Evolutionary conservation across 306 rosid genomes (phyloP), one percentile per base, ranked within the genome.

Genomic region (Neltuma alba): DNA sequence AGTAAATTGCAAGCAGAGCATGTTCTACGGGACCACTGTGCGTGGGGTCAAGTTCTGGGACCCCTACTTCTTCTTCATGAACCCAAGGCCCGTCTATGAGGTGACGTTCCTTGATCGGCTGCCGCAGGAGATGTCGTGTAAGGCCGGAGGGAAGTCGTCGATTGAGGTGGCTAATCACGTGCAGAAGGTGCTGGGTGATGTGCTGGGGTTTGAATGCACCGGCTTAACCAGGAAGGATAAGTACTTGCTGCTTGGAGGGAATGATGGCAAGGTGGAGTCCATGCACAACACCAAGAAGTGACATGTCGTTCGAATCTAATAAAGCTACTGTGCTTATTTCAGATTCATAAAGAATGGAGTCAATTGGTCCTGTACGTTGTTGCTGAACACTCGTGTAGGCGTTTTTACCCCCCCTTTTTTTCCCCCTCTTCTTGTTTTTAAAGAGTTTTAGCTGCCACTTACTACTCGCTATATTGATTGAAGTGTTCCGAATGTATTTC

Each of bases 161-260:
- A 92, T 92, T 9, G 98, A 94, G 84, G 98, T 92, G 89, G 98
- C 97, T 14, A 94, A 94, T 76, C 87, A 92, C 34, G 97, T 94
- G 82, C 98, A 94, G 91, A 92, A 66, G 87, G 89, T 89, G 86
- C 54, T 94, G 83, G 94, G 93, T 3, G 91, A 88, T 75, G 89
- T 85, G 52, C 86, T 93, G n/a, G 93, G 93, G 47, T 93, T 93
- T 4, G 98, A 93, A 89, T 85, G 93, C 74, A 93, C 98, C 1
- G 85, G 92, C 8, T 86, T 93, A 63, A 93, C 97, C 1, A 85
- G 98, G 78, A 93, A 93, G 81, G 98, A 93, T 54, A 93, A 93
- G 85, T 93, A 91, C 33, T 2, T 91, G 92, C 55, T 93, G 90
- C 87, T 93, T 10, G 98, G 98, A 21, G 95, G 95, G 45, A 94